phyloP scores from a whole-genome alignment of 2,329 filamentous ascomycete genomes.

The Aulographum hederae region DNA sequence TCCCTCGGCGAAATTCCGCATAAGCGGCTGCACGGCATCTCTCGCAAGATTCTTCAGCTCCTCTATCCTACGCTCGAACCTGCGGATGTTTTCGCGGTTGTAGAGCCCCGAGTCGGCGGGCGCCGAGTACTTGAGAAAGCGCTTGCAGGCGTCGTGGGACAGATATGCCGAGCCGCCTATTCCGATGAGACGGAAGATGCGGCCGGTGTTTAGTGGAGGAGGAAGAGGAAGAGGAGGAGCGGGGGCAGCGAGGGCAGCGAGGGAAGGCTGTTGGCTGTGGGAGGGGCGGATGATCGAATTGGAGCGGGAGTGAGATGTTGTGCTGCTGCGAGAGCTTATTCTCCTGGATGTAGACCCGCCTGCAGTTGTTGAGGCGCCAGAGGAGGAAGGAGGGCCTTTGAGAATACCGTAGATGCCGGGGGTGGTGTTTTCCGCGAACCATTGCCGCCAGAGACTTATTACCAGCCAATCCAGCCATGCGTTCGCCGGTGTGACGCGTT shows the following conservation, averaged over 20 bases:
- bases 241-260: neutral
- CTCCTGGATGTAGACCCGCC: too few species aligned
- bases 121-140: constrained; percentile 79
- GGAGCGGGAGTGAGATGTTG: neutral
- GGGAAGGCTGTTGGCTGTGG: neutral
- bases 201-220: constrained; percentile 35
- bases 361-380: constrained; percentile 1
- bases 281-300: neutral
- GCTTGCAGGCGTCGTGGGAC: constrained; percentile 72
- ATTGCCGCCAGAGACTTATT: constrained; percentile 75
- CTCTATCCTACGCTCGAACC: constrained; percentile 74
- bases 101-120: too few species aligned
- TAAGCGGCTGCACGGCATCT: constrained; percentile 68
- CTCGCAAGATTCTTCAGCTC: constrained; percentile 73
- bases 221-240: constrained; percentile 4
- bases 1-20: constrained; percentile 69
- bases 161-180: constrained; percentile 49
- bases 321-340: constrained; percentile 1
- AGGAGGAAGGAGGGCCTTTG: constrained; percentile 11
- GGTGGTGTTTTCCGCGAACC: constrained; percentile 79
- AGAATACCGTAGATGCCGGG: constrained; percentile 40
- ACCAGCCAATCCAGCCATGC: constrained; percentile 82
- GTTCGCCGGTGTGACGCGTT: constrained; percentile 62
- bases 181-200: constrained; percentile 63
- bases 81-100: constrained; percentile 64